A percentile compares a stretch with the other conserved stretches of the same genome.
phyloP scores from a whole-genome alignment of 306 rosid species.

The Comarum palustre region DNA sequence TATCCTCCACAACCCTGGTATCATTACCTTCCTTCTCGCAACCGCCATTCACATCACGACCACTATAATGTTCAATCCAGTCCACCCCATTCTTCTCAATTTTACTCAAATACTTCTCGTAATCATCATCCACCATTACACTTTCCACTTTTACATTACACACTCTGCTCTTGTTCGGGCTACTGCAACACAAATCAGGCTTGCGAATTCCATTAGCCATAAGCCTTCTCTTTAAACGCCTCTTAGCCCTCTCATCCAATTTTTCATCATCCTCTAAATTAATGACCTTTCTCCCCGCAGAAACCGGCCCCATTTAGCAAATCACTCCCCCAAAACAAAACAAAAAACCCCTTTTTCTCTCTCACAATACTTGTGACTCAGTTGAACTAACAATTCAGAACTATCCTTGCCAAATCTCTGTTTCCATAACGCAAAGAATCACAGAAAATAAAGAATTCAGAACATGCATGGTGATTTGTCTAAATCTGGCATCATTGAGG shows the following conservation, averaged over 20 bases:
- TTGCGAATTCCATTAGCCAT: neutral
- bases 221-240: conserved; percentile 43
- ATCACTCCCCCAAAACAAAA: neutral
- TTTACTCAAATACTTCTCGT: neutral
- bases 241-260: conserved; percentile 28
- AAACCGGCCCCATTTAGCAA: conserved; percentile 18
- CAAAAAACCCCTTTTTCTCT: neutral
- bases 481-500: neutral
- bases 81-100: neutral
- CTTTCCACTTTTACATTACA: conserved; percentile 9
- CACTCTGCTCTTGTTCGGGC: neutral
- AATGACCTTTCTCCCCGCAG: neutral
- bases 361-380: conserved; percentile 1
- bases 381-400: neutral
- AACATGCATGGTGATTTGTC: conserved; percentile 1
- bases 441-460: neutral
- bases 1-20: neutral
- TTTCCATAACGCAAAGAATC: neutral
- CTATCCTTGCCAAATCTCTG: neutral
- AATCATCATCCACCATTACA: neutral
- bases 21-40: neutral
- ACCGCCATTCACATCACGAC: neutral
- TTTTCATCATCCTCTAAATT: neutral
- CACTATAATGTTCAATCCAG: neutral
- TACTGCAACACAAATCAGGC: neutral